phyloP scores from a whole-genome alignment of 176 grass and related monocot species.

The Aegilops speltoides region DNA sequence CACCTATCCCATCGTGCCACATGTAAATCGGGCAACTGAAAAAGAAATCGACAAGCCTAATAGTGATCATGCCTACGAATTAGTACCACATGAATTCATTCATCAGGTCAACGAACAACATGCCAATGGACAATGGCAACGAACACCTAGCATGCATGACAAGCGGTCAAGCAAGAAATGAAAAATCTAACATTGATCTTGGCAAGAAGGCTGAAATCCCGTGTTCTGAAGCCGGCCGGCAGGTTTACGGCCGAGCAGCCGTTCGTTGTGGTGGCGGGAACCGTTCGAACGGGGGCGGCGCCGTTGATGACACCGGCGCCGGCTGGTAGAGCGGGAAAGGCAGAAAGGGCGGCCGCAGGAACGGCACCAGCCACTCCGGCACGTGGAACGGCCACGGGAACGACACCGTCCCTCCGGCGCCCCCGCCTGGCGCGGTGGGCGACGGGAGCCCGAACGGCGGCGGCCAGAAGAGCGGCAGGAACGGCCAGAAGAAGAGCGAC shows the following conservation, averaged over 20 bases:
- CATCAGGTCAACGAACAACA: constrained; percentile 15
- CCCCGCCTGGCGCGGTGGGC: constrained; percentile 7
- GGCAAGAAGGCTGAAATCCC: constrained; percentile 28
- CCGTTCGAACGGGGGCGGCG: constrained; percentile 57
- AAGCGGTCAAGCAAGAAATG: not conserved
- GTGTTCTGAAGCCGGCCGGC: not conserved
- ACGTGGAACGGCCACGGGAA: constrained; percentile 72
- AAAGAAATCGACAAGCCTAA: not conserved
- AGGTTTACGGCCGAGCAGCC: constrained; percentile 13
- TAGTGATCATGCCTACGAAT: not conserved
- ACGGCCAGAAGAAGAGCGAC: constrained; percentile 87
- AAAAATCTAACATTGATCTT: constrained; percentile 10
- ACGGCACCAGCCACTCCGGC: constrained; percentile 64
- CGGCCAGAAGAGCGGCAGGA: constrained; percentile 71
- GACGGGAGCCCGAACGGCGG: constrained; percentile 51
- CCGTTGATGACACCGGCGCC: constrained; percentile 21
- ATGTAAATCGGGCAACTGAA: not conserved
- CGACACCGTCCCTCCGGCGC: constrained; percentile 39
- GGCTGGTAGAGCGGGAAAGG: constrained; percentile 68
- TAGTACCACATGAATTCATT: not conserved
- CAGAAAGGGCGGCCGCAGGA: constrained; percentile 66
- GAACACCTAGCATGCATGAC: not conserved
- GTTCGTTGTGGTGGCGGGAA: constrained; percentile 35
- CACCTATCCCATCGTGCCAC: not conserved
- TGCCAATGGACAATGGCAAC: not conserved